Conservation (phyloP, 495 filamentous ascomycete genomes). For the Oidiodendron maius region DNA sequence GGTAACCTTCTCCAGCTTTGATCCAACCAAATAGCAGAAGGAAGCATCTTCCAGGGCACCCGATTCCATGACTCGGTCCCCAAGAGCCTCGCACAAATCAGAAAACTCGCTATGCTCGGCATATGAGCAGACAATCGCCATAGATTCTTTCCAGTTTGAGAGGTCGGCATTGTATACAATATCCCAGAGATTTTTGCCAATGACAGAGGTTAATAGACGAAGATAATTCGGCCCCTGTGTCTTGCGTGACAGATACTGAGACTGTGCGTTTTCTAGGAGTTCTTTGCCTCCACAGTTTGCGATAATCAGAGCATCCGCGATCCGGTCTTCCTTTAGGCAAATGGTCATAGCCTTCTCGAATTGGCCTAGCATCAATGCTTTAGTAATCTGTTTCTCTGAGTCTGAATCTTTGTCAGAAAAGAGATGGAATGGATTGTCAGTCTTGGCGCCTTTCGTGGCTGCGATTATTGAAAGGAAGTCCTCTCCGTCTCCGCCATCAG, state of each 20-base stretch:
- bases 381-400: conserved; percentile 82
- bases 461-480: conserved; percentile 74
- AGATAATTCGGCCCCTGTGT: conserved; percentile 83
- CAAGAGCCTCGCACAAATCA: conserved; percentile 93
- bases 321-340: conserved; percentile 77
- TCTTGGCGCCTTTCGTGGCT: conserved; percentile 71
- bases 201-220: conserved; percentile 82
- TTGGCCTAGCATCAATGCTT: conserved; percentile 76
- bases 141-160: conserved; percentile 90
- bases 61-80: conserved; percentile 81
- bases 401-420: conserved; percentile 52
- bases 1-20: conserved; percentile 95
- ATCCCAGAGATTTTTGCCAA: conserved; percentile 97
- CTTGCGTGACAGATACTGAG: conserved; percentile 82
- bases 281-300: conserved; percentile 94
- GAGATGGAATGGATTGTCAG: conserved; percentile 77
- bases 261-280: conserved; percentile 89
- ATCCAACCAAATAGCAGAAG: conserved; percentile 92
- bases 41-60: conserved; percentile 77
- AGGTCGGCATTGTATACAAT: conserved; percentile 93
- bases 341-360: conserved; percentile 88
- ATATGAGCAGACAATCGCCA: conserved; percentile 93
- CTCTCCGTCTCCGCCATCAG: conserved; percentile 63
- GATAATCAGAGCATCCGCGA: conserved; percentile 97
- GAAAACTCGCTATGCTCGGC: conserved; percentile 85